Evolutionary conservation across 768 basidiomycete genomes (phyloP).

Genomic region (Lactifluus piperatus): DNA sequence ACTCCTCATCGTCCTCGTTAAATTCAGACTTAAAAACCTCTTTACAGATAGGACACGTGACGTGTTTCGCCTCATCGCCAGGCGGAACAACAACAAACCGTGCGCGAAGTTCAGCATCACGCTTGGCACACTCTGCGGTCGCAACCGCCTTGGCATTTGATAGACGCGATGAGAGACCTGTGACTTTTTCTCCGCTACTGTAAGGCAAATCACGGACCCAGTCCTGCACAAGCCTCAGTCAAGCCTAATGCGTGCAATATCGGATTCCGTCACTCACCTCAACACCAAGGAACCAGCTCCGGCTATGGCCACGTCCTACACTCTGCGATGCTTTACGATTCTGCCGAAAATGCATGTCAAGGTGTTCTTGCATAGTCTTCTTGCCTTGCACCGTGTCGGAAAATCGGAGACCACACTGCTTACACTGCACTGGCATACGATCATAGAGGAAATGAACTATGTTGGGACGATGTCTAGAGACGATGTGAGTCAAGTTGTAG

Average conservation of each 20-base stretch:
- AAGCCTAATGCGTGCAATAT: background rate
- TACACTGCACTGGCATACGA: constrained; percentile 75
- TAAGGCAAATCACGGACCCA: constrained; percentile 69
- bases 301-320: constrained; percentile 74
- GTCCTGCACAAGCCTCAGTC: constrained; percentile 43
- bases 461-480: constrained; percentile 46
- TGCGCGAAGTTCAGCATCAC: constrained; percentile 65
- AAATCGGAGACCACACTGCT: constrained; percentile 89
- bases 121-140: constrained; percentile 58
- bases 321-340: constrained; percentile 78
- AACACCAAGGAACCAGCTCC: constrained; percentile 79
- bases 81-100: constrained; percentile 85
- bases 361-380: constrained; percentile 73
- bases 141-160: constrained; percentile 48
- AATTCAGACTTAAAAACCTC: constrained; percentile 88
- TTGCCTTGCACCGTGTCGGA: constrained; percentile 63
- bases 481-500: background rate
- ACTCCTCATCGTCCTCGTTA: constrained; percentile 92
- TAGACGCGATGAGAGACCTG: constrained; percentile 43
- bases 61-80: constrained; percentile 72
- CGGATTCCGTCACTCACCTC: constrained; percentile 48
- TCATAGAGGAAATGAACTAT: constrained; percentile 65
- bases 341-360: constrained; percentile 95
- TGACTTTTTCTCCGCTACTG: constrained; percentile 62
- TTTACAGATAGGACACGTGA: constrained; percentile 95